Base-by-base conservation (phyloP, 805 yeast species). In the Yarrowia sp. region DNA sequence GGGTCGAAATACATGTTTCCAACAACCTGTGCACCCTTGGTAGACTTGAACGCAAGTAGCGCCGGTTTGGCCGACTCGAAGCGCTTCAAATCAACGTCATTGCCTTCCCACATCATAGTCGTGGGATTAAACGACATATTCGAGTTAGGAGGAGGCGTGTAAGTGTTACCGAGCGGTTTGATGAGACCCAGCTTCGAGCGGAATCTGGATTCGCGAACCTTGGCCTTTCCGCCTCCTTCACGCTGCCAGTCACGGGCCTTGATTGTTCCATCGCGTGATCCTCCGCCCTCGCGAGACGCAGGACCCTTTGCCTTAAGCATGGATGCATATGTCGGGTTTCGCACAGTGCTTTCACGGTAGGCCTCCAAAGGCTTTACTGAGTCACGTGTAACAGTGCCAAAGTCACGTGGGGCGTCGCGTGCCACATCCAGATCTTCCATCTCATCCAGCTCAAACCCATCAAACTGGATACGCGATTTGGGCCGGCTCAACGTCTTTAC, bases 1-100 rank as follows among this genome's bases (percentile, higher is more conserved):
- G 82, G 79, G 71, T 86, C 89, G 71, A 83, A 86, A 28, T 80
- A 76, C 90, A 86, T 86, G 67, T 82, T 80, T 2, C 82, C 82
- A 7, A 81, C 79, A 19, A 78, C 71, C 63, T 81, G 83, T n/a
- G 74, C 69, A n/a, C 79, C 78, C 33, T 33, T 46, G 9, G 64
- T 44, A 12, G 43, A 33, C 30, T 46, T 48, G 49, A 74, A 69
- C 2, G 79, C 75, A 43, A 75, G 72, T 17, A 76, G 72, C 12
- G 75, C 78, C 6, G 77, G 75, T 56, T 67, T 67, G 66, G 66
- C 66, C 2, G 67, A 51, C 41, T 86, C 87, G 71, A 86, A 86
- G 43, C 80, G 77, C 35, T 78, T 69, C 54, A 85, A 72, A 22
- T 85, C 89, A 32, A 78, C 80, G 41, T 86, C 88, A 69, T 86